Evolutionary conservation across 495 filamentous ascomycete species (phyloP), one percentile per base, ranked within the genome.

Genomic region (Haplographium delicatum): DNA sequence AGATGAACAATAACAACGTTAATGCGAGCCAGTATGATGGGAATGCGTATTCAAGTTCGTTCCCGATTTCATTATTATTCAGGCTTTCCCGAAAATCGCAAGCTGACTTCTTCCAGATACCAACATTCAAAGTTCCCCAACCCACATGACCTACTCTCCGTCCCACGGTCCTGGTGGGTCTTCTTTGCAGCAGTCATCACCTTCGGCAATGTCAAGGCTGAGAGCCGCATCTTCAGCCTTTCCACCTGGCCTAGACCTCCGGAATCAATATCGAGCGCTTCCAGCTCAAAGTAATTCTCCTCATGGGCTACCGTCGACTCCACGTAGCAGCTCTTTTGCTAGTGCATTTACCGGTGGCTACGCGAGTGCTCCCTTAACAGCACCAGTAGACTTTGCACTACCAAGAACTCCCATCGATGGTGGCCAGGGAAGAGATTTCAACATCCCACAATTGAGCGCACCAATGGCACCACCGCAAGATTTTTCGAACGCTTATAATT

Each of bases 391-490:
- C 50, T 80, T 76, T 48, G 67, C 72, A 11, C 63, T 80, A 9
- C 69, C 75, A 6, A 63, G 73, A 23, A 72, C 74, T 16, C 64
- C 71, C 8, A 68, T 65, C 45, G 59, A 68, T 49, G 63, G 57
- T 7, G 58, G 65, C n/a, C 63, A 62, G 10, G n/a, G n/a, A n/a
- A 37, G 60, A 22, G 73, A 79, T 47, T 78, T 76, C 60, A 71
- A 70, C 10, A 76, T 78, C 58, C 72, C 74, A 4, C 74, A 78
- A 57, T 68, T 79, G 66, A 75, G 72, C 58, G 74, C 74, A 3
- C 75, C 75, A 11, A 78, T 79, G 58, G 70, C 71, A 5, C 71
- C 73, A 26, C 67, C 73, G 1, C 68, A 68, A 44, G 74, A 79
- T 35, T 79, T 78, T 49, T 47, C 48, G 31, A 59, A 49, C 33